These are phyloP conservation scores for Alternaria gansuensis DNA, from an alignment of 2,329 filamentous ascomycete species.

Conservation along the genomic window DNA sequence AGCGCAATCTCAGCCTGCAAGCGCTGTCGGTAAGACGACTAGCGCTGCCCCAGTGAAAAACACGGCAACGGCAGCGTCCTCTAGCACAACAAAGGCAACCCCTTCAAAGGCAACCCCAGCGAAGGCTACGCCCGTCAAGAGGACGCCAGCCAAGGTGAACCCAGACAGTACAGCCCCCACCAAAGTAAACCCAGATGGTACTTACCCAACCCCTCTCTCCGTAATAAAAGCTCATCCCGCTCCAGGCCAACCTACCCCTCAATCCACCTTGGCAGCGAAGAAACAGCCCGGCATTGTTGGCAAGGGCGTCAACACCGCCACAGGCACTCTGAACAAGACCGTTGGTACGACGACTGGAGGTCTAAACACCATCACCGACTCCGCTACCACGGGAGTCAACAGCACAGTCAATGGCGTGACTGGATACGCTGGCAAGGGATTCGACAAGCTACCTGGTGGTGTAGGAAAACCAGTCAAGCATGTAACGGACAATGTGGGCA, in stretches of 20 bases:
- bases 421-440: conserved; percentile 50
- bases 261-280: conserved; percentile 15
- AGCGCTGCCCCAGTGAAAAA: conserved; percentile 27
- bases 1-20: conserved; percentile 17
- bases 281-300: conserved; percentile 51
- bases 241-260: conserved; percentile 36
- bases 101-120: conserved; percentile 22
- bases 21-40: conserved; percentile 28
- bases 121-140: conserved; percentile 40
- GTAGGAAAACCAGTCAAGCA: conserved; percentile 53
- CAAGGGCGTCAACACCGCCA: conserved; percentile 46
- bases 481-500: conserved; percentile 54
- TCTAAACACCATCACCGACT: conserved; percentile 51
- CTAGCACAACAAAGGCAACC: conserved; percentile 18
- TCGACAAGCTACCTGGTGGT: conserved; percentile 47
- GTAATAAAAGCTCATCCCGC: conserved; percentile 40
- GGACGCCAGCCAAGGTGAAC: conserved; percentile 31
- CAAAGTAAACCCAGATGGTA: conserved; percentile 36
- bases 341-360: conserved; percentile 47
- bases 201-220: conserved; percentile 40
- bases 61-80: conserved; percentile 18
- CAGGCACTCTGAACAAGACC: conserved; percentile 49
- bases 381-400: conserved; percentile 51
- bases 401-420: conserved; percentile 51
- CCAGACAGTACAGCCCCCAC: conserved; percentile 16